Evolutionary conservation across 768 basidiomycete species (phyloP).

Genomic region (Pluteus cervinus): DNA sequence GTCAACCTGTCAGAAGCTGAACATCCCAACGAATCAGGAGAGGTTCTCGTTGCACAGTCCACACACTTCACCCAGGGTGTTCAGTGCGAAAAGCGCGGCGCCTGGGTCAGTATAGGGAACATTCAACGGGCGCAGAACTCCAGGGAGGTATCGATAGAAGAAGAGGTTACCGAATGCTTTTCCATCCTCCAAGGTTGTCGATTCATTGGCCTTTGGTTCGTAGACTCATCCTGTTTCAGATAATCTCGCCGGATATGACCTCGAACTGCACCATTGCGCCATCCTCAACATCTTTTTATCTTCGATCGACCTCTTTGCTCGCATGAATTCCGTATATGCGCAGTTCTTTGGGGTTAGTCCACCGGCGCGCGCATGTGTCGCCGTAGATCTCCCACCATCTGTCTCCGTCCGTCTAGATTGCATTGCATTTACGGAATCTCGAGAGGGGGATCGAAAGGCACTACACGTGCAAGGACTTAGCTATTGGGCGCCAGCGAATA

Average conservation of each 20-base stretch:
- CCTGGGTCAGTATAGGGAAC: conserved; percentile 71
- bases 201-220: not conserved
- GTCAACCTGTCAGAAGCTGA: too few species aligned
- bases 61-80: not conserved
- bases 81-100: conserved; percentile 25
- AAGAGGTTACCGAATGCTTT: conserved; percentile 73
- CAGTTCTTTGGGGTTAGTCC: conserved; percentile 87
- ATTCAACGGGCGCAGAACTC: conserved; percentile 26
- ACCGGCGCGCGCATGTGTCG: conserved; percentile 92
- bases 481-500: conserved; percentile 99
- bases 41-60: too few species aligned
- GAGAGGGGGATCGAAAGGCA: conserved; percentile 48
- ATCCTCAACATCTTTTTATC: conserved; percentile 82
- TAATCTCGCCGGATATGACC: conserved; percentile 38
- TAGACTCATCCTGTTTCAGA: conserved; percentile 30
- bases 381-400: conserved; percentile 58
- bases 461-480: conserved; percentile 94
- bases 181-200: conserved; percentile 47
- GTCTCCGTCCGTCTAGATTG: conserved; percentile 69
- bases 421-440: conserved; percentile 54
- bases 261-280: conserved; percentile 53
- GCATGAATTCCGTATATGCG: conserved; percentile 73
- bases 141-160: conserved; percentile 44
- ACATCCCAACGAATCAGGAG: too few species aligned
- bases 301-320: conserved; percentile 73